Percentiles rank a stretch among this genome's conserved stretches.
These are phyloP conservation scores for Cymodocea nodosa DNA, from an alignment of 116 monocot genomes.

Conservation along the genomic window DNA sequence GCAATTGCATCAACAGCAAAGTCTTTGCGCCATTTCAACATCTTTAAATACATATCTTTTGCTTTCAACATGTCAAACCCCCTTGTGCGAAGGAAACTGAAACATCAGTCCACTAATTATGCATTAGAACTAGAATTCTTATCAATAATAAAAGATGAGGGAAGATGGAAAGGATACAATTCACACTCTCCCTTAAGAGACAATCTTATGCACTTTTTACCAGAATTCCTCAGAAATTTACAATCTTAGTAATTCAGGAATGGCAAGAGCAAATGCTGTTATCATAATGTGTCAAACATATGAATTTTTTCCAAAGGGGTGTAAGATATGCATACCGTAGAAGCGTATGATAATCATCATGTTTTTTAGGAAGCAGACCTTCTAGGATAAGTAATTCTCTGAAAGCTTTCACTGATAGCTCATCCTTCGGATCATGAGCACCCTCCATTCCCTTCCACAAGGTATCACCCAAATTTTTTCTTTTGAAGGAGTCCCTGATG, in stretches of 20 bases:
- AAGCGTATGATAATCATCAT: constrained; percentile 51
- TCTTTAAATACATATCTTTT: constrained; percentile 42
- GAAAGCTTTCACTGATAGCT: constrained; percentile 23
- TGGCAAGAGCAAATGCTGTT: neutral
- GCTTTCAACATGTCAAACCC: constrained; percentile 31
- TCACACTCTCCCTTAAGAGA: too few relatives aligned
- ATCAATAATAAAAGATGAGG: too few relatives aligned
- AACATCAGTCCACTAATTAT: too few relatives aligned
- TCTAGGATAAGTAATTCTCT: constrained; percentile 28
- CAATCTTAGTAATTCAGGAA: neutral
- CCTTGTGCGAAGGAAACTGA: constrained; percentile 44
- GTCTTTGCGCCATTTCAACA: constrained; percentile 61
- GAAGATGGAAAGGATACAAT: too few relatives aligned
- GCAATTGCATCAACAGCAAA: constrained; percentile 31
- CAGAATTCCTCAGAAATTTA: too few relatives aligned
- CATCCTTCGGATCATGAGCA: constrained; percentile 22
- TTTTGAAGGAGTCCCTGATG: neutral
- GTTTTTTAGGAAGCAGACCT: constrained; percentile 34
- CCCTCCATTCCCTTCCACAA: neutral
- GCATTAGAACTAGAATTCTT: too few relatives aligned
- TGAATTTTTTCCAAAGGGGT: too few relatives aligned
- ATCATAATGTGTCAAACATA: too few relatives aligned
- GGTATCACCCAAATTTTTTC: neutral
- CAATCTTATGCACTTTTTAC: too few relatives aligned
- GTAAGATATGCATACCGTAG: constrained; percentile 21